Conservation (phyloP, 2,329 filamentous ascomycete genomes). For the Byssoonygena ceratinophila region DNA sequence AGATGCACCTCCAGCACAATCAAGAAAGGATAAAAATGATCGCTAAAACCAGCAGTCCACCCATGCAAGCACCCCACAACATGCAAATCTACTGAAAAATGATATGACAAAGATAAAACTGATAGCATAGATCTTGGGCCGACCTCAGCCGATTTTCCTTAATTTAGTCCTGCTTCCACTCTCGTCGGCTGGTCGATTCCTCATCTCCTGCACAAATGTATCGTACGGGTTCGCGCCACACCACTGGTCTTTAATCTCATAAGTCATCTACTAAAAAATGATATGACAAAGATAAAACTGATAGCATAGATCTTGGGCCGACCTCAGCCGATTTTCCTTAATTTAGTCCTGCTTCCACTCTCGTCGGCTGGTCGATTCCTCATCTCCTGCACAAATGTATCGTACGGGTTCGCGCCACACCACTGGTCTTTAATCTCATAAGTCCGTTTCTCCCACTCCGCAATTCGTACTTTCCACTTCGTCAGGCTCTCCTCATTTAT, state of each 20-base stretch:
- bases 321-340: conserved; percentile 10
- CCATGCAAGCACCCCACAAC: neutral
- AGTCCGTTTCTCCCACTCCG: conserved; percentile 37
- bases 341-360: neutral
- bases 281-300: neutral
- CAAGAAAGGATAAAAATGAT: neutral
- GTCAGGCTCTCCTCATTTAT: conserved; percentile 53
- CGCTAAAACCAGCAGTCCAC: neutral
- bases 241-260: conserved; percentile 35
- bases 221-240: conserved; percentile 30
- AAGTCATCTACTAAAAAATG: conserved; percentile 21
- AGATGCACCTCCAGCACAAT: neutral
- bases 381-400: conserved; percentile 15
- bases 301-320: neutral
- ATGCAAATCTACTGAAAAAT: conserved; percentile 3
- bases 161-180: neutral
- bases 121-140: neutral
- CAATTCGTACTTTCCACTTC: conserved; percentile 62
- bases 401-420: conserved; percentile 31
- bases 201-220: conserved; percentile 10
- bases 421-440: conserved; percentile 34
- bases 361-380: conserved; percentile 4
- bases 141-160: conserved; percentile 9
- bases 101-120: neutral
- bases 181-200: conserved; percentile 1